Base-by-base conservation (phyloP, 768 basidiomycete species). In the Tricholoma sp. region DNA sequence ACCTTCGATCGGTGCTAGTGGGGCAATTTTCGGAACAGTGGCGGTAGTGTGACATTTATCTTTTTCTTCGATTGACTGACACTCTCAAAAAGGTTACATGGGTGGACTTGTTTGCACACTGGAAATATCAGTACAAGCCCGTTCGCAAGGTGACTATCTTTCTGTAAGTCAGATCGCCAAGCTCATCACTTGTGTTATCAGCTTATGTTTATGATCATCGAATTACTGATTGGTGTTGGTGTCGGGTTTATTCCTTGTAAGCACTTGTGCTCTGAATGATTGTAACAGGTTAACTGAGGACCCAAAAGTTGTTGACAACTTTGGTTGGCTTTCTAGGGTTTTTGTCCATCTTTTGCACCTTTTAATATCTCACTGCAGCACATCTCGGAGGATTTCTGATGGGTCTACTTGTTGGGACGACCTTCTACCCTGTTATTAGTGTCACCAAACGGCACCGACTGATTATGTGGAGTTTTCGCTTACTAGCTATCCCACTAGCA, bases 61-160 rank as follows among this genome's bases (percentile, higher is more conserved):
- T 14, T 55, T 18, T 16, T 41, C 27, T 11, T 6, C 8, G 19
- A 6, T 11, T 19, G 6, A 24, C 57, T 27, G 37, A 59, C 54
- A 7, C 57, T 52, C 14, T 11, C n/a, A 29, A 16, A 14, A 50
- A 84, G 84, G 82, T 89, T 22, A 85, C 85, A 22, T 91, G 91
- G 87, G 86, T 96, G 7, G 96, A 96, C 67, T 75, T 98, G 12
- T 78, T 93, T 39, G 85, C 94, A 3, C 96, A 98, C 66, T 98
- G 96, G 96, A 81, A 83, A 63, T 88, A 93, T 65, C 86, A 93
- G 54, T 85, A 90, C 66, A 79, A 84, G 57, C 97, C 96, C 9
- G 83, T 81, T 16, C 80, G 84, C 57, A 94, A 83, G 81, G 94
- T 89, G 61, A 57, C 73, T 59, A 24, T 14, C n/a, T 29, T 41